Evolutionary conservation across 345 rosid species (phyloP).

Genomic region (Gossypioides kirkii): DNA sequence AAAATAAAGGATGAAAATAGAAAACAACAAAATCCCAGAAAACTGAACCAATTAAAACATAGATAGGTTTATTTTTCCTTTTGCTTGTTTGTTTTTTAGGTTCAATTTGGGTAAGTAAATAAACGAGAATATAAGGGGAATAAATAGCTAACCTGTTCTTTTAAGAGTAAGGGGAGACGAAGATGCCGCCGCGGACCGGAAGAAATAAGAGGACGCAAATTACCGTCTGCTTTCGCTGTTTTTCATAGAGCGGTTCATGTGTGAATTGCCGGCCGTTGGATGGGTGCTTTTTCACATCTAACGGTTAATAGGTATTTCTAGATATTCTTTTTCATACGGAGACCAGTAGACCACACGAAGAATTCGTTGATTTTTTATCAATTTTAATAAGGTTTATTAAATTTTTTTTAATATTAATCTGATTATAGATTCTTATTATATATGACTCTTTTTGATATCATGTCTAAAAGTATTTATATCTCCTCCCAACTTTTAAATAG

Average conservation of each 20-base stretch:
- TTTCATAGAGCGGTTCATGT: background rate
- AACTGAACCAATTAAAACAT: background rate
- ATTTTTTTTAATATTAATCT: too few species aligned
- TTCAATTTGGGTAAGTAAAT: background rate
- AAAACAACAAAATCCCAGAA: conserved; percentile 7
- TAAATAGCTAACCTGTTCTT: background rate
- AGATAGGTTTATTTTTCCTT: background rate
- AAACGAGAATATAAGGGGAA: background rate
- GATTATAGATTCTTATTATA: too few species aligned
- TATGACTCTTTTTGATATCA: too few species aligned
- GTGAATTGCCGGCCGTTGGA: conserved; percentile 5
- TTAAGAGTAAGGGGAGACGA: background rate
- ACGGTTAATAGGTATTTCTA: background rate
- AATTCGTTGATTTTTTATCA: too few species aligned
- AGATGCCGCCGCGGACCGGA: conserved; percentile 20
- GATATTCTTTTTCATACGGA: too few species aligned
- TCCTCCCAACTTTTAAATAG: too few species aligned
- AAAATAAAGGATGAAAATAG: background rate
- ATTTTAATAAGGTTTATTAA: too few species aligned
- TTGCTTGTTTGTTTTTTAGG: background rate
- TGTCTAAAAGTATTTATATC: too few species aligned
- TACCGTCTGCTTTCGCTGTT: conserved; percentile 14
- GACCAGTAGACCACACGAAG: too few species aligned
- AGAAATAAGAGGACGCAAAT: background rate
- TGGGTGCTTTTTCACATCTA: background rate